These are phyloP conservation scores for Cenchrus americanus DNA, from an alignment of 176 grass and related monocot genomes.

Conservation along the genomic window DNA sequence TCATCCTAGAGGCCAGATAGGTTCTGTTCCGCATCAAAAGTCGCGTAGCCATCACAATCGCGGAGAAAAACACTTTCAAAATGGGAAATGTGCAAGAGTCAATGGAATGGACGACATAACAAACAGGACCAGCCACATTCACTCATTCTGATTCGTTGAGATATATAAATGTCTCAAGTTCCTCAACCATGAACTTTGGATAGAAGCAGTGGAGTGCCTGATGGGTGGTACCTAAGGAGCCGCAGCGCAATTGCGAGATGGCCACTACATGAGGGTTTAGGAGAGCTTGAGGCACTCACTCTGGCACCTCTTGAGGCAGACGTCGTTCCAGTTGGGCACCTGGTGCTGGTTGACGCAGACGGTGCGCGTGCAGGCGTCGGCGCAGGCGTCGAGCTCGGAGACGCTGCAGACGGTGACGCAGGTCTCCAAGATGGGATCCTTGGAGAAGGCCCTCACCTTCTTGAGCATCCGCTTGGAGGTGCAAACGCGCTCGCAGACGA, in stretches of 20 bases:
- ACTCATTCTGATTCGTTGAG: constrained; percentile 13
- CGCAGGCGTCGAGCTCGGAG: constrained; percentile 82
- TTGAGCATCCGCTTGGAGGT: constrained; percentile 94
- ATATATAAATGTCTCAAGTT: constrained; percentile 7
- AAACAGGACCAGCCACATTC: constrained; percentile 6
- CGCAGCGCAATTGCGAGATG: neutral
- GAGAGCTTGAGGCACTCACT: constrained; percentile 90
- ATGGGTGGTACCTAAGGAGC: neutral
- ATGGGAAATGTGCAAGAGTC: neutral
- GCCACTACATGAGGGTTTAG: constrained; percentile 51
- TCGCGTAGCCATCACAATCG: neutral
- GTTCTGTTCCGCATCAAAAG: neutral
- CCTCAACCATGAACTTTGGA: neutral
- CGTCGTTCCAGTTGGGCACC: constrained; percentile 94
- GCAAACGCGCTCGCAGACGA: constrained; percentile 87
- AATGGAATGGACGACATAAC: neutral
- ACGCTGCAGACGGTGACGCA: constrained; percentile 91
- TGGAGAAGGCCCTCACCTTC: constrained; percentile 87
- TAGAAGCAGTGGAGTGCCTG: constrained; percentile 4
- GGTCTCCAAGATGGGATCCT: constrained; percentile 88
- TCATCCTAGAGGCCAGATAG: neutral
- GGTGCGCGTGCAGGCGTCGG: constrained; percentile 85
- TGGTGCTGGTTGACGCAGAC: constrained; percentile 96
- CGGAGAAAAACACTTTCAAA: neutral
- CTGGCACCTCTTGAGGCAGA: constrained; percentile 91